Base-by-base conservation (phyloP, 2,329 filamentous ascomycete species). In the Coniochaeta hoffmannii region DNA sequence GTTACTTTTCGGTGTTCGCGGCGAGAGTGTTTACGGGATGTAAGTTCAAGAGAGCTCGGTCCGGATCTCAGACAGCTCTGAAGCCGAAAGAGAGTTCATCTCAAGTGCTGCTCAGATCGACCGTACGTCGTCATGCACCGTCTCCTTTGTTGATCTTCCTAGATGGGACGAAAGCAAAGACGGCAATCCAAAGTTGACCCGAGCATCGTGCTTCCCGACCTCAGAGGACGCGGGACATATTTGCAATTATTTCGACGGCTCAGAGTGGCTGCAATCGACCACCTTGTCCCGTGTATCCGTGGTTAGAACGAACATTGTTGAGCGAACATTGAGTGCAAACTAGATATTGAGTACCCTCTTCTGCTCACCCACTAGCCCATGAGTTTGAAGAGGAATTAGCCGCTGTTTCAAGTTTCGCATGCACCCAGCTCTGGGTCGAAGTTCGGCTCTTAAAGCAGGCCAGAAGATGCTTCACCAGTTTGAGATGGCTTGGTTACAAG, bases 381-480 rank as follows among this genome's bases (percentile, higher is more conserved):
- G 19, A 46, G 56, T 60, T 59, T 59, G 57, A 58, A 56, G 59
- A 38, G 53, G 51, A 59, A 64, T 64, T 65, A 65, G 64, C 64
- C 64, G 63, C 60, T 58, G 64, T 64, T 64, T 65, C 63, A 64
- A 46, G 53, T 60, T 46, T 19, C 22, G 31, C 3, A 50, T 53
- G 53, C 56, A 60, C 56, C 54, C 55, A 50, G 57, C 50, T 50
- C 34, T 53, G 57, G 59, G 51, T 55, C 57, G 60, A 53, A 17
- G 54, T 58, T 54, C 60, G 60, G 62, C 60, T 63, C 56, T 60
- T 63, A 55, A 22, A 51, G 50, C 58, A 60, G 41, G 49, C 54
- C 56, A 55, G 55, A 58, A 58, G 31, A 22, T 53, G 50, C n/a
- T 53, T 28, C n/a, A 53, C n/a, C 24, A 32, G 14, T 22, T 24